phyloP scores from a whole-genome alignment of 73 alveolate genomes.

The Stentor roeselii region DNA sequence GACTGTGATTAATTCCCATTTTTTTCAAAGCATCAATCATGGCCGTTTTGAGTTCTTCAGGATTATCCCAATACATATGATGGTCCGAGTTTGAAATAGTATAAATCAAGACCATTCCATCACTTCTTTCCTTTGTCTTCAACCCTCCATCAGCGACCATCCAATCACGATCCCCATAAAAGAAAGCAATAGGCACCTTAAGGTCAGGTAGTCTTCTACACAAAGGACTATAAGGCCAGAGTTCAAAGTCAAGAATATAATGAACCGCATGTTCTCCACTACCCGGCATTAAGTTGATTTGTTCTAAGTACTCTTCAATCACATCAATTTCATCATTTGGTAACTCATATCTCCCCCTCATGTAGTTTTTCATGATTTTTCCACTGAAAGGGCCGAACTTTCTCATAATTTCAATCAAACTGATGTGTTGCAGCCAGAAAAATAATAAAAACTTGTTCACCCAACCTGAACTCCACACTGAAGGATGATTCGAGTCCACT shows the following conservation, averaged over 20 bases:
- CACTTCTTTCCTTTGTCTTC: background rate
- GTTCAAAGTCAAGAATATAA: slow-evolving; percentile 31
- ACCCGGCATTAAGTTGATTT: slow-evolving; percentile 42
- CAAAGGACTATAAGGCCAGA: slow-evolving; percentile 47
- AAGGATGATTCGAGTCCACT: slow-evolving; percentile 24
- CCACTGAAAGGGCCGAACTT: slow-evolving; percentile 31
- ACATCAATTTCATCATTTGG: slow-evolving; percentile 20
- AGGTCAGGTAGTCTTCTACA: slow-evolving; percentile 30
- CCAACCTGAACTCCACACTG: background rate
- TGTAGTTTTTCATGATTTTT: background rate
- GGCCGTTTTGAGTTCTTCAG: slow-evolving; percentile 11
- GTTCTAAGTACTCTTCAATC: slow-evolving; percentile 31
- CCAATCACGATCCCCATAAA: slow-evolving; percentile 68
- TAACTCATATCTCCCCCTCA: background rate
- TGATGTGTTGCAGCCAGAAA: slow-evolving; percentile 34
- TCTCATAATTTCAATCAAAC: slow-evolving; percentile 33
- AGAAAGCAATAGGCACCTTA: slow-evolving; percentile 34
- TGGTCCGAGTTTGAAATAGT: slow-evolving; percentile 32
- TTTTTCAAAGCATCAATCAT: background rate
- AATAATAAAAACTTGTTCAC: background rate
- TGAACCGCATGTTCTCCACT: slow-evolving; percentile 43
- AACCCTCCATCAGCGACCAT: slow-evolving; percentile 40
- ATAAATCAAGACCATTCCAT: background rate
- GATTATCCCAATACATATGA: slow-evolving; percentile 45
- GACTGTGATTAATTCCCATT: background rate